Conservation (phyloP, 768 basidiomycete genomes). For the Russula sp. region DNA sequence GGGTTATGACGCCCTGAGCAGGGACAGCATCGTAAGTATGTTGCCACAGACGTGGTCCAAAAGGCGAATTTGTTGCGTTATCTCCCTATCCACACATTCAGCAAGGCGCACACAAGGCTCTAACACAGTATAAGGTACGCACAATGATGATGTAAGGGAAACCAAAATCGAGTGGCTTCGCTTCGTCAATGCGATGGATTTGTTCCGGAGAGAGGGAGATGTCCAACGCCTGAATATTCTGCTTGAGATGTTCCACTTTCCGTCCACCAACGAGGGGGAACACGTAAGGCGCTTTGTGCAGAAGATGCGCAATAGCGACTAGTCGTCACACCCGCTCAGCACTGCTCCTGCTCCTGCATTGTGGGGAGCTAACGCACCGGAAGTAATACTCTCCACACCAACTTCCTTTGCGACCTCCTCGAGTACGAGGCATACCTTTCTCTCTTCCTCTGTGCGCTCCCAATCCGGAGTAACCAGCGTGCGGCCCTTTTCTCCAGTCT, state of each 20-base stretch:
- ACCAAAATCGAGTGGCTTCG: constrained; percentile 46
- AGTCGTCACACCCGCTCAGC: neutral
- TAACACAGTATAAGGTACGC: constrained; percentile 28
- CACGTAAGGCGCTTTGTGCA: constrained; percentile 53
- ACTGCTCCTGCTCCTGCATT: neutral
- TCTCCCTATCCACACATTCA: constrained; percentile 3
- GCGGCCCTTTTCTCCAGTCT: constrained; percentile 40
- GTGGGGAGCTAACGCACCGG: constrained; percentile 39
- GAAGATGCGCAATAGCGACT: constrained; percentile 55
- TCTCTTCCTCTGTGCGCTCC: constrained; percentile 27
- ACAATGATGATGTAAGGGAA: constrained; percentile 43
- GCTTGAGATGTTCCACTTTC: constrained; percentile 50
- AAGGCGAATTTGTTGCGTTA: neutral
- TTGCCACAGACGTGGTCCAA: neutral
- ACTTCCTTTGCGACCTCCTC: constrained; percentile 52
- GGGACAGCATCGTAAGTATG: constrained; percentile 2
- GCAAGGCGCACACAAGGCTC: neutral
- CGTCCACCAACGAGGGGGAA: constrained; percentile 53
- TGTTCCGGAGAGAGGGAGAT: constrained; percentile 48
- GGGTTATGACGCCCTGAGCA: constrained; percentile 3
- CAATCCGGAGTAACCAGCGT: constrained; percentile 2
- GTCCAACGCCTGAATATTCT: constrained; percentile 51
- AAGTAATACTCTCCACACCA: constrained; percentile 46
- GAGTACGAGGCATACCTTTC: constrained; percentile 22
- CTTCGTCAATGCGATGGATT: constrained; percentile 46